Base-by-base conservation (phyloP, 176 grass and related monocot species). In the Aegilops tauschii region DNA sequence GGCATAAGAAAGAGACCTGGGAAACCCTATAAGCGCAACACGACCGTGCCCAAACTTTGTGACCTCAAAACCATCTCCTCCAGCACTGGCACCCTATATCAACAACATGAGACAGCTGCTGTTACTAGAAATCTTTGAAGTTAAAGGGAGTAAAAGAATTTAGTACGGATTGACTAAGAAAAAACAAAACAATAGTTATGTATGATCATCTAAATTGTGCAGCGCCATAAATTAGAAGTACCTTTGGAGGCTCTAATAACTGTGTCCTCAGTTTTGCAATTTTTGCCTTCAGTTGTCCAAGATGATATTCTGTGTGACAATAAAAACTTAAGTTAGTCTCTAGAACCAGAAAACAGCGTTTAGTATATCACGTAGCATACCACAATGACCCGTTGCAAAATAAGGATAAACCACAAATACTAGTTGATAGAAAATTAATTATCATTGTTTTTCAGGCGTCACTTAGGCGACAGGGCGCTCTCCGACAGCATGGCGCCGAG, bases 21-120 rank as follows among this genome's bases (percentile, higher is more conserved):
- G 97, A 88, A 99, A 99, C 91, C 94, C 94, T 75, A 99, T 99
- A 72, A 99, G 86, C 61, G 94, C 94, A 93, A 99, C 97, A 88
- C 94, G 94, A 67, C 97, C 97, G 87, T 99, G 97, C 29, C 94
- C 97, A 76, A 96, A 99, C 80, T 99, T 99, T 81, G 97, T 99
- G 54, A 99, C 97, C 93, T 99, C 97, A 93, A 99, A 99, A 90
- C 97, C 97, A 36, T 99, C 94, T 82, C 97, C 97, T 40, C 94
- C 92, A 81, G 85, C 97, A 42, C 87, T 92, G 77, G 97, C 89
- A 87, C 97, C 97, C 97, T 99, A 65, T 77, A 83, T 61, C 72
- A 76, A 52, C 83, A 80, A 74, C 82, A 63, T 66, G 23, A 65
- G n/a, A 86, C 68, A 18, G 70, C 34, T 80, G 27, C 37, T 80